Base-by-base conservation (phyloP, 768 basidiomycete species). In the Lentinula edodes region DNA sequence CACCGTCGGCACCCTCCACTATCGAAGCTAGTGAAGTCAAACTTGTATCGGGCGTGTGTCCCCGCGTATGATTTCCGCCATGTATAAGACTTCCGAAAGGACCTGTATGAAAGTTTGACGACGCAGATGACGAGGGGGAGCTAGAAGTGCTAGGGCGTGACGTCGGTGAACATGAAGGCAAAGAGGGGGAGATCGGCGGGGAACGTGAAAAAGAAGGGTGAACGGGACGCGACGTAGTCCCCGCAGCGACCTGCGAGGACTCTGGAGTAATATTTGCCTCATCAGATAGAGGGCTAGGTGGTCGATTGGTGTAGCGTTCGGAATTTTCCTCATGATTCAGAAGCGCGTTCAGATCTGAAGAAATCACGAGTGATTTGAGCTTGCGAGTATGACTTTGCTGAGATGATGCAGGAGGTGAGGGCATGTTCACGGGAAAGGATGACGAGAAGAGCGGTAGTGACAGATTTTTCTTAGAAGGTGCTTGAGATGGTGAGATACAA, bases 321-420 rank as follows among this genome's bases (percentile, higher is more conserved):
- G 15, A 2, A 10, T n/a, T 9, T 8, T 50, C 38, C 18, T 62
- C 85, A 62, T 85, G 80, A 66, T 84, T 79, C 56, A 87, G 73
- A 7, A 87, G 66, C 28, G 84, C 85, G 63, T 86, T 81, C 51
- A 86, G 78, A 65, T 87, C 78, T 0, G 85, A 80, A 2, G 83
- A 86, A 56, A 86, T 87, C 10, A 77, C 72, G 51, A 86, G 69
- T 0, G 77, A 71, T 9, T 18, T 48, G 35, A 60, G n/a, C 35
- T 23, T 52, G 12, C 12, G 45, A 15, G 58, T 13, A 32, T 15
- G 35, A 43, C 32, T 34, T 38, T 39, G 35, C 4, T 9, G 54
- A 16, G 46, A 32, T 28, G 20, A 45, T 28, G 46, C 42, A 13
- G 57, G 13, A 6, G 34, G 43, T 18, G 43, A 32, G 39, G 42